A percentile compares a stretch with the other conserved stretches of the same genome.
Conservation (phyloP, 148 eudicot species). For the Nyssa sinensis region DNA sequence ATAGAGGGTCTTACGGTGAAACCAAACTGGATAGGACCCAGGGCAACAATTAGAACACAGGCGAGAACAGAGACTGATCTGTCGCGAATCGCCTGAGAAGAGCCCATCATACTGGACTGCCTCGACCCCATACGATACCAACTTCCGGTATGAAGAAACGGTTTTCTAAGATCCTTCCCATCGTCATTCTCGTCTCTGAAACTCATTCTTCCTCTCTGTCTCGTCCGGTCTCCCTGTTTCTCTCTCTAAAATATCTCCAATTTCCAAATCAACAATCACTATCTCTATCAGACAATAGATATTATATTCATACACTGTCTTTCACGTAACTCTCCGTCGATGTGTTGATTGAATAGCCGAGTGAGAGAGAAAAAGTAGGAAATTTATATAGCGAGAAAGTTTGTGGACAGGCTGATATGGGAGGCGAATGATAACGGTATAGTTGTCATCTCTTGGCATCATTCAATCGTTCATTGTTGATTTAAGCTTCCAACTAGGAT, state of each 20-base stretch:
- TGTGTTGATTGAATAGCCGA: too few species aligned
- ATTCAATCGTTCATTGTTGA: too few species aligned
- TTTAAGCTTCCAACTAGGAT: too few species aligned
- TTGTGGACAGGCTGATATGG: too few species aligned
- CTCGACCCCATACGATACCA: constrained; percentile 97
- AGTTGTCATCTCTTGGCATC: too few species aligned
- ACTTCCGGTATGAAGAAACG: constrained; percentile 92
- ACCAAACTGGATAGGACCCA: constrained; percentile 98
- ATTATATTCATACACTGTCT: too few species aligned
- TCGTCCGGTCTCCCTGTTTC: constrained; percentile 3
- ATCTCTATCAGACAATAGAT: too few species aligned
- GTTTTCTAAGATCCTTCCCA: constrained; percentile 70
- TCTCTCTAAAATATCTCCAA: background rate
- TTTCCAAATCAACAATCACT: too few species aligned
- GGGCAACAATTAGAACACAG: constrained; percentile 87
- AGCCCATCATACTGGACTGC: constrained; percentile 82
- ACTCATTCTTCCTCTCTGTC: constrained; percentile 76
- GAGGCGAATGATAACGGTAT: too few species aligned
- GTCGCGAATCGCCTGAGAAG: constrained; percentile 74
- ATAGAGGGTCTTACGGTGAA: constrained; percentile 61
- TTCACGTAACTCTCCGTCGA: too few species aligned
- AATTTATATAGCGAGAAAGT: too few species aligned
- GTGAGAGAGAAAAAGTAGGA: too few species aligned
- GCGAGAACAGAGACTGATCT: constrained; percentile 81
- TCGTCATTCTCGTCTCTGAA: constrained; percentile 60